A percentile compares a stretch with the other conserved stretches of the same genome.
phyloP scores from a whole-genome alignment of 352 stramenopile species.

The Labyrinthula sp. region DNA sequence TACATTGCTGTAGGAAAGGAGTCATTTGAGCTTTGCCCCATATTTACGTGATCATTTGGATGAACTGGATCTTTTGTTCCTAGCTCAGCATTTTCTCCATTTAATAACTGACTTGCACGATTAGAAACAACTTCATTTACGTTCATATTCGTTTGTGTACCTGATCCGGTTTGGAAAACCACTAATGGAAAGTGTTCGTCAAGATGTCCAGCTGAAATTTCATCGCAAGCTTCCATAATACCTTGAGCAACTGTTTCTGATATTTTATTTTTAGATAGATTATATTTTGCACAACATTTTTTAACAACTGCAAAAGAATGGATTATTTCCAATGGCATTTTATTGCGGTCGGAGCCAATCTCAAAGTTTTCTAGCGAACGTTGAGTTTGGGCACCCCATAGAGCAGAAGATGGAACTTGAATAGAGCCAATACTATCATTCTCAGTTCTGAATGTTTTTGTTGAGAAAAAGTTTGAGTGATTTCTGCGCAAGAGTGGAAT shows the following conservation, averaged over 20 bases:
- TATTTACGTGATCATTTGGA: constrained; percentile 91
- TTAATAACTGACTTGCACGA: constrained; percentile 55
- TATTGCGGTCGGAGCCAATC: constrained; percentile 60
- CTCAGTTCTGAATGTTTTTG: too few relatives aligned
- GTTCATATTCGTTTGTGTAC: constrained; percentile 96
- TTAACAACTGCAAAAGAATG: constrained; percentile 75
- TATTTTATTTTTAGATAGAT: constrained; percentile 58
- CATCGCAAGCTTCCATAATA: constrained; percentile 66
- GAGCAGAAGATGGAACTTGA: constrained; percentile 51
- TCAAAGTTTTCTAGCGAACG: constrained; percentile 80
- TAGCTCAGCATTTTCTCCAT: constrained; percentile 44
- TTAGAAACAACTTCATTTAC: constrained; percentile 84
- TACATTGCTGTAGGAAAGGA: constrained; percentile 91
- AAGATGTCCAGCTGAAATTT: constrained; percentile 68
- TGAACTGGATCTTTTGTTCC: constrained; percentile 64
- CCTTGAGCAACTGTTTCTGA: constrained; percentile 48
- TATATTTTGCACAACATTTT: constrained; percentile 75
- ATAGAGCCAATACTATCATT: constrained; percentile 54
- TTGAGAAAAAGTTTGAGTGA: too few relatives aligned
- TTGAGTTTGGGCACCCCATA: constrained; percentile 79
- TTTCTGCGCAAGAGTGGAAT: too few relatives aligned
- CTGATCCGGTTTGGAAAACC: constrained; percentile 68
- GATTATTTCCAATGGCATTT: constrained; percentile 78
- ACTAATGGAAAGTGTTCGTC: constrained; percentile 82
- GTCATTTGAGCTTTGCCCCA: constrained; percentile 84